Evolutionary conservation across 176 grass and related monocot genomes (phyloP), one percentile per base, ranked within the genome.

Genomic region (Chrysopogon serrulatus): DNA sequence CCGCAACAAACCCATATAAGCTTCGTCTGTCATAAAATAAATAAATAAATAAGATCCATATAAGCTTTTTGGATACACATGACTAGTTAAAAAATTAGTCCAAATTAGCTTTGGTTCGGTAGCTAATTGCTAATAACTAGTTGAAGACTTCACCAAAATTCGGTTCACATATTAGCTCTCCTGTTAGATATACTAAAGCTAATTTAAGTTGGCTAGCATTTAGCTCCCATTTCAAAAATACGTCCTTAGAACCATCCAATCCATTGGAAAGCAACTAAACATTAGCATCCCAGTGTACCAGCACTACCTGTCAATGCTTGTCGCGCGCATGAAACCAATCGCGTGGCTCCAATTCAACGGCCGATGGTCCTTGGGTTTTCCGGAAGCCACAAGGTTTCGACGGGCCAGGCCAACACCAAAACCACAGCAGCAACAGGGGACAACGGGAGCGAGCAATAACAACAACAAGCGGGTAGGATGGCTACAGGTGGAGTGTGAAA

Each of bases 401-500:
- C 30, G 24, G 10, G 56, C 1, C 61, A 64, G 17, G 27, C 67
- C 23, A 3, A 5, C 5, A n/a, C 21, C 68, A 15, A 11, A 40
- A 43, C 5, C n/a, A 9, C 36, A 70, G 15, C 23, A 70, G 5
- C 23, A 27, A 27, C 23, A 16, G 6, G 41, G 14, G 17, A 15
- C 24, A 26, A 3, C 8, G 8, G 3, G 7, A 8, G 30, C 44
- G 4, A 73, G 23, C 23, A 0, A 70, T 23, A 4, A 0, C 10
- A 59, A 24, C 2, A 24, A 6, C 21, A 18, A 45, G 24, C 41
- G 26, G 41, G 41, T 8, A 47, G 41, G 7, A 30, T 24, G 15
- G 75, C 53, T 24, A 27, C 73, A 10, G 35, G 18, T 31, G 23
- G 45, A 24, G 78, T 85, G 83, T 71, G 83, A 90, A 85, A 71